phyloP scores from a whole-genome alignment of 192 early-diverging fungal species.

The Coemansia umbellata region DNA sequence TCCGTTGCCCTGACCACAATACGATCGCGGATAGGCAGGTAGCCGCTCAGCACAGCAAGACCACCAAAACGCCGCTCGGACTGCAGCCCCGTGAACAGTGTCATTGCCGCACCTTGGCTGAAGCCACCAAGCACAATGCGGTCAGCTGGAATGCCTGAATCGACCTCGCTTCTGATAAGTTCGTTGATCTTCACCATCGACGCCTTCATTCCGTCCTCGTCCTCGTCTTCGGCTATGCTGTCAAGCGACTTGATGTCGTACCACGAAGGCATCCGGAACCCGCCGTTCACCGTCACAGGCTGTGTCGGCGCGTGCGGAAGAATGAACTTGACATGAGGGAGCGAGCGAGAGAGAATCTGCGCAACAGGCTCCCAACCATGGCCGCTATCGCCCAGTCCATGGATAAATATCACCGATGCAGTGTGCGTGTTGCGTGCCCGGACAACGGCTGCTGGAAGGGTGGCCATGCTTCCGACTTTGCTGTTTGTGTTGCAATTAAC shows the following conservation, averaged over 20 bases:
- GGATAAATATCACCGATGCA: constrained; percentile 78
- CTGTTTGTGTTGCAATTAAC: background rate
- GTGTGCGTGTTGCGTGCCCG: constrained; percentile 59
- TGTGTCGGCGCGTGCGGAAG: constrained; percentile 76
- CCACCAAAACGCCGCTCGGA: constrained; percentile 67
- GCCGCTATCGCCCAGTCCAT: constrained; percentile 74
- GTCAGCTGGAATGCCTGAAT: constrained; percentile 68
- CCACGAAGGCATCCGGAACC: constrained; percentile 86
- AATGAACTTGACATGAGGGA: constrained; percentile 88
- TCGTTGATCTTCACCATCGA: constrained; percentile 57
- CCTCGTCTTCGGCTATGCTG: constrained; percentile 54
- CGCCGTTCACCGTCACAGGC: constrained; percentile 75
- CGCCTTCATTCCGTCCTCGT: constrained; percentile 66
- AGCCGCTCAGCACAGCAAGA: constrained; percentile 73
- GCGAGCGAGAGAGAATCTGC: constrained; percentile 16
- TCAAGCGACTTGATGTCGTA: constrained; percentile 70
- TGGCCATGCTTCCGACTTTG: constrained; percentile 9
- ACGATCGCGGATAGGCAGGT: constrained; percentile 59
- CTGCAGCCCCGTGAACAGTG: constrained; percentile 67
- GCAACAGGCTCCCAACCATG: constrained; percentile 51
- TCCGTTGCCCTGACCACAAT: constrained; percentile 52
- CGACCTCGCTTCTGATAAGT: constrained; percentile 71
- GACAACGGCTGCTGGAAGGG: constrained; percentile 25
- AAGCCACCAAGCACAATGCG: constrained; percentile 94
- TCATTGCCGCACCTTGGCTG: constrained; percentile 84